A percentile compares a stretch with the other conserved stretches of the same genome.
Evolutionary conservation across 352 stramenopile species (phyloP).

Genomic region (Plasmopara muralis): DNA sequence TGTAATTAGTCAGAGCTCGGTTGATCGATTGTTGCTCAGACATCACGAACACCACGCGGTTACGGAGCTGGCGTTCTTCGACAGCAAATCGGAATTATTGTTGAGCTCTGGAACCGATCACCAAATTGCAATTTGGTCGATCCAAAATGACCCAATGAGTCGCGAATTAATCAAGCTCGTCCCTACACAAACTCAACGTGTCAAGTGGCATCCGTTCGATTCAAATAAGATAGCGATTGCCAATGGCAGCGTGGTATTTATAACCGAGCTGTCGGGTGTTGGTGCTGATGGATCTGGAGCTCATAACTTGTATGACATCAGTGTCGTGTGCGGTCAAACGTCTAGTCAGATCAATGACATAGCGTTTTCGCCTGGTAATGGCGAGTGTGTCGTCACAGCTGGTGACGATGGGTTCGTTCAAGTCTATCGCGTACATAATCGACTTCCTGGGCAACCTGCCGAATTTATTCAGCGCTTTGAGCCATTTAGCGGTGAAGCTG

Average conservation of each 20-base stretch:
- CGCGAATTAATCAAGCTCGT: slow-evolving; percentile 62
- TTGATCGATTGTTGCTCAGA: slow-evolving; percentile 61
- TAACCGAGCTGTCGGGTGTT: slow-evolving; percentile 52
- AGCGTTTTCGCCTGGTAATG: slow-evolving; percentile 53
- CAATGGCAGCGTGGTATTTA: slow-evolving; percentile 54
- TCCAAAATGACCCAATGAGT: slow-evolving; percentile 61
- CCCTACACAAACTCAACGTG: slow-evolving; percentile 48
- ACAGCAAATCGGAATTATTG: slow-evolving; percentile 57
- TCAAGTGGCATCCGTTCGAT: slow-evolving; percentile 78
- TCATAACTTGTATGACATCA: slow-evolving; percentile 61
- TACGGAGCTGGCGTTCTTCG: slow-evolving; percentile 75
- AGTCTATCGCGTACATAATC: slow-evolving; percentile 59
- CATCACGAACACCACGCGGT: slow-evolving; percentile 70
- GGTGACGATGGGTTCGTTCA: slow-evolving; percentile 74
- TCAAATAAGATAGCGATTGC: slow-evolving; percentile 69
- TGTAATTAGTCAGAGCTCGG: slow-evolving; percentile 76
- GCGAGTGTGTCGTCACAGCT: slow-evolving; percentile 54
- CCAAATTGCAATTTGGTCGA: slow-evolving; percentile 68
- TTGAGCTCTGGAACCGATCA: slow-evolving; percentile 63
- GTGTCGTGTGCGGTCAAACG: slow-evolving; percentile 63
- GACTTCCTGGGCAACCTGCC: slow-evolving; percentile 38
- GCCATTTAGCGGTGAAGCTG: slow-evolving; percentile 57
- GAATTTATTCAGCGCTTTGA: slow-evolving; percentile 76
- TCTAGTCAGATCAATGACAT: slow-evolving; percentile 71
- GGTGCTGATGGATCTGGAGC: slow-evolving; percentile 28